These are phyloP conservation scores for Dryadomyces quercus-mongolicae DNA, from an alignment of 2,329 filamentous ascomycete genomes.

Conservation along the genomic window DNA sequence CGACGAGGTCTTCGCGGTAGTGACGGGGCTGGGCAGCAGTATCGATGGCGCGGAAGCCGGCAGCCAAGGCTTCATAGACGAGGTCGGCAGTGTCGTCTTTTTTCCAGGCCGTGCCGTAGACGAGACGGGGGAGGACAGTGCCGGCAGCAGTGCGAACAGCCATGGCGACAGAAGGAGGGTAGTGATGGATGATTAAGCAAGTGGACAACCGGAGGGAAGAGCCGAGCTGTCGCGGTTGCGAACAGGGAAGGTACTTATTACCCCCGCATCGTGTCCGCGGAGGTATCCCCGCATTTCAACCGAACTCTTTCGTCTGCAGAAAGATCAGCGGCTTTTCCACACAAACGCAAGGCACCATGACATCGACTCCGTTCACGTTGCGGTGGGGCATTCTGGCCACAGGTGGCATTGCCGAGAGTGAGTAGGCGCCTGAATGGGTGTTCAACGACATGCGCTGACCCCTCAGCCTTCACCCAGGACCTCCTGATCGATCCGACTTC, in stretches of 20 bases:
- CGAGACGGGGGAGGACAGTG: constrained; percentile 35
- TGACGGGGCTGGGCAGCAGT: constrained; percentile 70
- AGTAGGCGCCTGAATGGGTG: constrained; percentile 13
- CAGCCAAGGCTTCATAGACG: constrained; percentile 53
- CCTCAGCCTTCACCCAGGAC: constrained; percentile 57
- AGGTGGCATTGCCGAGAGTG: constrained; percentile 45
- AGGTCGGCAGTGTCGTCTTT: constrained; percentile 53
- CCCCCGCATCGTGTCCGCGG: too few species aligned
- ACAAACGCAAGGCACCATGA: not conserved
- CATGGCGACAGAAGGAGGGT: constrained; percentile 2
- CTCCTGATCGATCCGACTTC: constrained; percentile 60
- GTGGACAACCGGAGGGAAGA: too few species aligned
- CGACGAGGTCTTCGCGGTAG: constrained; percentile 63
- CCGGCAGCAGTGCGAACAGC: constrained; percentile 14
- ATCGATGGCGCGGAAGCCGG: constrained; percentile 63
- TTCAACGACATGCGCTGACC: not conserved
- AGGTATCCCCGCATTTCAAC: too few species aligned
- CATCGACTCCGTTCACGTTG: constrained; percentile 27
- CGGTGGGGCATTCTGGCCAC: constrained; percentile 52
- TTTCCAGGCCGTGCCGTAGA: constrained; percentile 87
- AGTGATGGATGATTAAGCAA: not conserved
- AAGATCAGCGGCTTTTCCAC: not conserved
- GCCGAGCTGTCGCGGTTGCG: too few species aligned
- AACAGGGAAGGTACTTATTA: too few species aligned
- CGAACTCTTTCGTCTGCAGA: too few species aligned